Evolutionary conservation across 1,284 basidiomycete genomes (phyloP), one percentile per base, ranked within the genome.

Genomic region (Leccinum angustisporum): DNA sequence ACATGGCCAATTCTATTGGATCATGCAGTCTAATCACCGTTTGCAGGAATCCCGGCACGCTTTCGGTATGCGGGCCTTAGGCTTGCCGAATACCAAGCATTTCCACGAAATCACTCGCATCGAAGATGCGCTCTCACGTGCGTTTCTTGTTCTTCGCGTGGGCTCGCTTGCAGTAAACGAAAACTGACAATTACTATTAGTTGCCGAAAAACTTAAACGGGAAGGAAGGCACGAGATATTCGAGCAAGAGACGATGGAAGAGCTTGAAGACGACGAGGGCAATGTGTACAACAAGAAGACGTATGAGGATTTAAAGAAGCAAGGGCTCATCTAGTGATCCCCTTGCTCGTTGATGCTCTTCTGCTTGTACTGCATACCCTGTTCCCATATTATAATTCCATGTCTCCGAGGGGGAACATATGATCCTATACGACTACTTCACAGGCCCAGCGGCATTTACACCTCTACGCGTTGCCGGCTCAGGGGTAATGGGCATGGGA

Each of bases 91-190:
- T 70, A 98, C 96, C 1, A 97, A 97, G 75, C 97, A 99, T 78
- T 99, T 99, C 81, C 94, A 97, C 71, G 97, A 98, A 76, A 98
- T 99, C 65, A 99, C 96, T 21, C 86, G 91, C 58, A 99, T 99
- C 67, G 91, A 95, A 69, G 97, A 99, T 79, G 97, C 96, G 0
- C 85, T 98, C 63, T 87, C 95, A 54, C 81, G 95, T 97, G 72
- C 70, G 92, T 85, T 40, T 50, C 66, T 43, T 51, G 11, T 56
- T 54, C 25, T 38, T 33, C 21, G 36, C 56, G 11, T 56, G n/a
- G n/a, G 21, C 53, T 58, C 34, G 56, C 25, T 50, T 25, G 61
- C 63, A 56, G 46, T 25, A 14, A 54, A 56, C 54, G 4, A 21
- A 54, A 58, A 30, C 18, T 0, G 25, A 33, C 10, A 60, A 38